Conservation (phyloP, 306 rosid species). For the Quercus aquifolioides region DNA sequence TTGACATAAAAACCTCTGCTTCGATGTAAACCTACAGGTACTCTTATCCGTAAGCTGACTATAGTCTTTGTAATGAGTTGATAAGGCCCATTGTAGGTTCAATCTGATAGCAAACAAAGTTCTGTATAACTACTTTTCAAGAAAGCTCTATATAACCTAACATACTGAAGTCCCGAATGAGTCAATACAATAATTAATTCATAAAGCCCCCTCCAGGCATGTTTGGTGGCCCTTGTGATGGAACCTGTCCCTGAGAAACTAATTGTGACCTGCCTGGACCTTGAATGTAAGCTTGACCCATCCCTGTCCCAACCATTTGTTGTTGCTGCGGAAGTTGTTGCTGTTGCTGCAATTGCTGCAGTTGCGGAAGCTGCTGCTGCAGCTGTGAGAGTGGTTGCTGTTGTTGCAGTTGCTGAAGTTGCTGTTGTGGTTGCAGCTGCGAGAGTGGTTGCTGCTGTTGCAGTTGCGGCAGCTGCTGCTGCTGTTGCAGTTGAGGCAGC, state of each 20-base stretch:
- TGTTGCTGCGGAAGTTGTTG: slow-evolving; percentile 64
- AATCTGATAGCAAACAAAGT: neutral
- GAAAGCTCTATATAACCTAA: neutral
- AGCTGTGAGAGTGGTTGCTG: slow-evolving; percentile 35
- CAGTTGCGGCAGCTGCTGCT: slow-evolving; percentile 27
- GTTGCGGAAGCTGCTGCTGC: slow-evolving; percentile 50
- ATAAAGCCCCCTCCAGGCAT: slow-evolving; percentile 81
- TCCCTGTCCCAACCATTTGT: slow-evolving; percentile 78
- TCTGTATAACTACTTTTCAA: neutral
- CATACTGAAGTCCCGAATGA: neutral
- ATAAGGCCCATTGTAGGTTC: neutral
- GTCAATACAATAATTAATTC: slow-evolving; percentile 32
- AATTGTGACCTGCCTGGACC: slow-evolving; percentile 76
- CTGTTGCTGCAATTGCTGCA: slow-evolving; percentile 45
- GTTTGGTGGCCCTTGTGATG: slow-evolving; percentile 68
- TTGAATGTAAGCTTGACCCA: slow-evolving; percentile 76
- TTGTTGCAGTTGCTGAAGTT: slow-evolving; percentile 32
- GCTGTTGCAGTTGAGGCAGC: slow-evolving; percentile 18
- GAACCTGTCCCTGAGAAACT: slow-evolving; percentile 77
- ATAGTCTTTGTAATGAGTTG: neutral
- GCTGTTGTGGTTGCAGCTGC: slow-evolving; percentile 45
- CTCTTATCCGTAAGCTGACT: neutral
- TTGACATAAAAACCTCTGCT: neutral
- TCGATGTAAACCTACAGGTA: neutral
- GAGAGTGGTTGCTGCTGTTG: slow-evolving; percentile 41